Conservation (phyloP, 306 rosid genomes). For the Ochetophila trinervis region DNA sequence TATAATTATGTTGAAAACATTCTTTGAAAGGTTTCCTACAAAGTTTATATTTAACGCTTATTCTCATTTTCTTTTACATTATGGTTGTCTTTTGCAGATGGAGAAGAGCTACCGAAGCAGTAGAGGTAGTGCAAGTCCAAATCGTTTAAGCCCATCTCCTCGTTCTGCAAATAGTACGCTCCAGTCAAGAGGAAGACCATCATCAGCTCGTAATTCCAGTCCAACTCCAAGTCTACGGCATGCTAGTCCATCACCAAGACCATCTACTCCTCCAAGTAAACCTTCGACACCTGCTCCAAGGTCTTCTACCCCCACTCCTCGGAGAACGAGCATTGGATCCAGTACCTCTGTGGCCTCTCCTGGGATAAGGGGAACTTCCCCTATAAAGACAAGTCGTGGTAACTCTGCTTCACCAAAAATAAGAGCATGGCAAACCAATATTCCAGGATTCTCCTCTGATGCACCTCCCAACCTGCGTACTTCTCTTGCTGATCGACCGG, state of each 20-base stretch:
- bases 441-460: slow-evolving; percentile 81
- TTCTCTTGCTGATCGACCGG: slow-evolving; percentile 79
- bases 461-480: slow-evolving; percentile 86
- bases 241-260: slow-evolving; percentile 58
- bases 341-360: slow-evolving; percentile 38
- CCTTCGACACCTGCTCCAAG: slow-evolving; percentile 54
- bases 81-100: slow-evolving; percentile 49
- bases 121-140: slow-evolving; percentile 89
- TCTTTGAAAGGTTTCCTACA: slow-evolving; percentile 4
- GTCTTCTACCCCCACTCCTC: slow-evolving; percentile 63
- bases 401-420: slow-evolving; percentile 84
- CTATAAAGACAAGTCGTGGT: slow-evolving; percentile 60
- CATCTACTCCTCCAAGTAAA: slow-evolving; percentile 77
- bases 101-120: slow-evolving; percentile 77
- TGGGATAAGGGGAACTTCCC: slow-evolving; percentile 69
- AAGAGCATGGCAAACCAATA: slow-evolving; percentile 82
- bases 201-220: slow-evolving; percentile 59
- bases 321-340: slow-evolving; percentile 69
- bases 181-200: slow-evolving; percentile 66
- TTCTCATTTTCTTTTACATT: slow-evolving; percentile 13
- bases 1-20: slow-evolving; percentile 17
- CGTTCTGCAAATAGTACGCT: slow-evolving; percentile 53
- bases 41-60: slow-evolving; percentile 16
- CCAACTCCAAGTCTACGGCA: slow-evolving; percentile 55
- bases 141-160: slow-evolving; percentile 77